These are phyloP conservation scores for Ceratocystis cacaofunesta DNA, from an alignment of 2,329 filamentous ascomycete species.

Conservation along the genomic window DNA sequence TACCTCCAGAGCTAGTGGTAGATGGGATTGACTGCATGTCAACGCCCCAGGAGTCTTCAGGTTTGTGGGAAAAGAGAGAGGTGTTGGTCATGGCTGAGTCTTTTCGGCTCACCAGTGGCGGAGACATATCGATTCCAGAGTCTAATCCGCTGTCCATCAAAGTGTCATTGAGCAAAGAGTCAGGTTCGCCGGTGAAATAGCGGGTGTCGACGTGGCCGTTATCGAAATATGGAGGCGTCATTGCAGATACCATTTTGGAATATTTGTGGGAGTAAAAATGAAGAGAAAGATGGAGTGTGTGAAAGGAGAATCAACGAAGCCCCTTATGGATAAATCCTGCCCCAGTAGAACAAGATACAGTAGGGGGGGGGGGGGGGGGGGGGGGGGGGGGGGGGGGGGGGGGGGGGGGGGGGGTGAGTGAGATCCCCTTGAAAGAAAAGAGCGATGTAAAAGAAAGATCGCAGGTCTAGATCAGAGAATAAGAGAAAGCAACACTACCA, in stretches of 20 bases:
- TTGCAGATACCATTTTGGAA: conserved; percentile 12
- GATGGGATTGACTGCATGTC: conserved; percentile 50
- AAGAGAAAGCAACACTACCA: not conserved
- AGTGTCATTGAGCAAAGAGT: conserved; percentile 8
- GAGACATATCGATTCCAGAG: conserved; percentile 45
- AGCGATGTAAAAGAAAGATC: not conserved
- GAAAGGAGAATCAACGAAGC: not conserved
- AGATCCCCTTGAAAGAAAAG: not conserved
- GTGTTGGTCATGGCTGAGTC: conserved; percentile 39
- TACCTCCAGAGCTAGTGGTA: conserved; percentile 35
- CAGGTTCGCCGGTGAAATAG: not conserved
- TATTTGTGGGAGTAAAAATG: not conserved
- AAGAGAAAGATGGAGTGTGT: not conserved
- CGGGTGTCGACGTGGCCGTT: conserved; percentile 1
- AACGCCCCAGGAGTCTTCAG: conserved; percentile 43
- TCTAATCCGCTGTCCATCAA: conserved; percentile 29
- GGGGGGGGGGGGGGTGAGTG: not conserved
- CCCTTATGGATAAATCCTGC: not conserved
- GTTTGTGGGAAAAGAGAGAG: conserved; percentile 49
- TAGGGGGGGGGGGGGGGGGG: not conserved
- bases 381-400: too few relatives aligned
- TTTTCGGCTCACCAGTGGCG: conserved; percentile 46
- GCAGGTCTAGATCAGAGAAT: not conserved
- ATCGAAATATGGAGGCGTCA: conserved; percentile 4
- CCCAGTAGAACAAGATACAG: not conserved